phyloP scores from a whole-genome alignment of 164 flowering plant genomes.

The Dillenia turbinata region DNA sequence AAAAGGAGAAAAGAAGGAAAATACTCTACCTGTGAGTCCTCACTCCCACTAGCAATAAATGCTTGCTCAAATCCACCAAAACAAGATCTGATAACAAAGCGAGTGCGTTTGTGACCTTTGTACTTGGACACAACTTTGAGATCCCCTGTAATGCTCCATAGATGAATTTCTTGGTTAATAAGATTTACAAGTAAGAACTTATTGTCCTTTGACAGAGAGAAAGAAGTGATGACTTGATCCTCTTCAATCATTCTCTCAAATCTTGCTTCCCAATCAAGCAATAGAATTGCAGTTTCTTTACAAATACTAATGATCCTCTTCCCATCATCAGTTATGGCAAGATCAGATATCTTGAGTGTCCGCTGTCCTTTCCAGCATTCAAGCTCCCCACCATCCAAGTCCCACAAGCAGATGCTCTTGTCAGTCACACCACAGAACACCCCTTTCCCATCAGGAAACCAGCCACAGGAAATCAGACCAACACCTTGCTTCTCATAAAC shows the following conservation, averaged over 20 bases:
- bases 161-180: slow-evolving; percentile 68
- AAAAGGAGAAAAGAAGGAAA: not conserved
- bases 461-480: slow-evolving; percentile 69
- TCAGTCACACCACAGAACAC: slow-evolving; percentile 63
- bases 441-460: slow-evolving; percentile 72
- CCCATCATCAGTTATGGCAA: slow-evolving; percentile 71
- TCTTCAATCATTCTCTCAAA: slow-evolving; percentile 53
- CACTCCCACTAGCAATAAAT: slow-evolving; percentile 89
- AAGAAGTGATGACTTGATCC: slow-evolving; percentile 56
- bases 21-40: slow-evolving; percentile 72
- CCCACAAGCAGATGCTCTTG: slow-evolving; percentile 86
- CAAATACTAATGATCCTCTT: slow-evolving; percentile 58
- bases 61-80: slow-evolving; percentile 77
- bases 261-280: slow-evolving; percentile 54
- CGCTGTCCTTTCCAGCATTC: slow-evolving; percentile 76
- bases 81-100: slow-evolving; percentile 73
- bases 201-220: slow-evolving; percentile 56
- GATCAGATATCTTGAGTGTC: slow-evolving; percentile 58
- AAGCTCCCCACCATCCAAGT: slow-evolving; percentile 70
- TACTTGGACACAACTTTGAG: slow-evolving; percentile 41
- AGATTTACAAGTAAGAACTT: slow-evolving; percentile 66
- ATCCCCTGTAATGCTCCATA: slow-evolving; percentile 66
- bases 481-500: slow-evolving; percentile 60
- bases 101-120: slow-evolving; percentile 70
- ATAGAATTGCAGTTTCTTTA: slow-evolving; percentile 40